Evolutionary conservation across 768 basidiomycete species (phyloP).

Genomic region (Lyophyllum atratum): DNA sequence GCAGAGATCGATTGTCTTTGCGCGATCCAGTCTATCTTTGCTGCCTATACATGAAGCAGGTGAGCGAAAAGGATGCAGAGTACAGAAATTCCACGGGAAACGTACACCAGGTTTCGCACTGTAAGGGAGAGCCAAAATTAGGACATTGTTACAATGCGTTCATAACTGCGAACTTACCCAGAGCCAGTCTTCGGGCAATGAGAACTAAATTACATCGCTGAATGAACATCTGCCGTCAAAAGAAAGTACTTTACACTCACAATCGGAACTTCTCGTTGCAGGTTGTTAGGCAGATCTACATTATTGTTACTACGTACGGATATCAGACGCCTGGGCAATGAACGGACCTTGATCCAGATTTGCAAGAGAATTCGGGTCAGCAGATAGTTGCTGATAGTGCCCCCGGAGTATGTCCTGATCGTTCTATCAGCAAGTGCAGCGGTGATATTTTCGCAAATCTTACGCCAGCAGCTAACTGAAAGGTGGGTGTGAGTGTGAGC

Average conservation of each 20-base stretch:
- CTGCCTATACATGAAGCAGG: slow-evolving; percentile 49
- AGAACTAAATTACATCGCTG: slow-evolving; percentile 52
- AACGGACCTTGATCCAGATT: slow-evolving; percentile 90
- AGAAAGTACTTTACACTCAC: slow-evolving; percentile 48
- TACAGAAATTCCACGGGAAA: slow-evolving; percentile 5
- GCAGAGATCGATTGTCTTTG: slow-evolving; percentile 93
- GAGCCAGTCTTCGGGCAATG: slow-evolving; percentile 91
- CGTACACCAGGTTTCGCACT: slow-evolving; percentile 99
- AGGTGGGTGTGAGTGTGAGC: slow-evolving; percentile 2
- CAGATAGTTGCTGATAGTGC: slow-evolving; percentile 91
- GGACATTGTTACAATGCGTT: not conserved
- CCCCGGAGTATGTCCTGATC: slow-evolving; percentile 82
- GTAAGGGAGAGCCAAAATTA: not conserved
- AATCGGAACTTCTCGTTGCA: slow-evolving; percentile 91
- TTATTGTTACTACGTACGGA: not conserved
- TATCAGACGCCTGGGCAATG: not conserved
- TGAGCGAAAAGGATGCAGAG: not conserved
- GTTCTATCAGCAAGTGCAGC: not conserved
- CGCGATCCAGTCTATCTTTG: slow-evolving; percentile 79
- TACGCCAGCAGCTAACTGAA: slow-evolving; percentile 56
- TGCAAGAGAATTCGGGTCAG: slow-evolving; percentile 91
- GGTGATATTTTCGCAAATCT: slow-evolving; percentile 9
- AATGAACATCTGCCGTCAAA: not conserved
- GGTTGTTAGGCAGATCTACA: slow-evolving; percentile 91
- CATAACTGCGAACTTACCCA: slow-evolving; percentile 61